These are phyloP conservation scores for Ophiostoma ips DNA, from an alignment of 2,329 filamentous ascomycete genomes.

Conservation along the genomic window DNA sequence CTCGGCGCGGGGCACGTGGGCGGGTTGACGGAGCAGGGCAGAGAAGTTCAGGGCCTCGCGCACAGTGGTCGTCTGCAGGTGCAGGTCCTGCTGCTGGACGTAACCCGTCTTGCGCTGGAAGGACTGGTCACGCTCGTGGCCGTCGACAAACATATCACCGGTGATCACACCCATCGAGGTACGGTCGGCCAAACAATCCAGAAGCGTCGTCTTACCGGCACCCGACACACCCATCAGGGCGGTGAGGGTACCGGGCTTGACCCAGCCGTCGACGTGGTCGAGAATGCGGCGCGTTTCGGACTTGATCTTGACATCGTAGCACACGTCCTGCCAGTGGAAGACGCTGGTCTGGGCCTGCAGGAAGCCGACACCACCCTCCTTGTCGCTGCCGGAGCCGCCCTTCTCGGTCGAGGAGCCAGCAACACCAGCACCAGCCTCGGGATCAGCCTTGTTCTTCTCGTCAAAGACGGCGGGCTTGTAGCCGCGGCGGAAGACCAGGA, in stretches of 20 bases:
- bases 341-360: conserved; percentile 54
- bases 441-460: conserved; percentile 50
- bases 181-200: conserved; percentile 75
- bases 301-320: conserved; percentile 69
- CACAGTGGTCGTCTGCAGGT: conserved; percentile 71
- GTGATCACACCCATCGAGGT: conserved; percentile 80
- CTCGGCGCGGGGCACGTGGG: conserved; percentile 54
- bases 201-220: conserved; percentile 80
- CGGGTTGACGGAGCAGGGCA: conserved; percentile 73
- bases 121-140: conserved; percentile 55
- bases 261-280: conserved; percentile 85
- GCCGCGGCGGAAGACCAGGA: conserved; percentile 61
- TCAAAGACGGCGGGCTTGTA: conserved; percentile 43
- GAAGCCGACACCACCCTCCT: conserved; percentile 16
- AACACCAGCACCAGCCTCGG: conserved; percentile 35
- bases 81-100: conserved; percentile 88
- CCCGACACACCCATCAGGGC: conserved; percentile 86
- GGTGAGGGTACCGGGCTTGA: conserved; percentile 81
- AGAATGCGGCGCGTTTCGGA: conserved; percentile 59
- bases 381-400: background rate
- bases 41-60: conserved; percentile 80
- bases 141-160: conserved; percentile 63
- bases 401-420: conserved; percentile 27
- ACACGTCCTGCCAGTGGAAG: conserved; percentile 78
- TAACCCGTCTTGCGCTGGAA: conserved; percentile 91